These are phyloP conservation scores for Ilyonectria destructans DNA, from an alignment of 2,329 filamentous ascomycete genomes.

Conservation along the genomic window DNA sequence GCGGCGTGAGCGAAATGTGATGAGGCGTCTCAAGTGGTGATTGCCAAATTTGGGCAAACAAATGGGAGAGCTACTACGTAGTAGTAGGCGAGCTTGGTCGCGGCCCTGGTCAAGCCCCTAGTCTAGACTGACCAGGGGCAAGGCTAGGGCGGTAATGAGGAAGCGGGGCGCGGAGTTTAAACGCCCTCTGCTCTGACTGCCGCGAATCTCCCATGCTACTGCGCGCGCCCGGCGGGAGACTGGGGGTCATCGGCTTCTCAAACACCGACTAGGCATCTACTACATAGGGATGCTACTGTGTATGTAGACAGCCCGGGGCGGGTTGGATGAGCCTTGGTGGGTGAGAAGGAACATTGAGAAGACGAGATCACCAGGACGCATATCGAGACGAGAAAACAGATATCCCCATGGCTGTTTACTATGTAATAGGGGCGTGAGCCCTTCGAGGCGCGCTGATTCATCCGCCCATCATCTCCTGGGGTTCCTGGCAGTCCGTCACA, in stretches of 20 bases:
- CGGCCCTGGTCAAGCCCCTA: constrained; percentile 21
- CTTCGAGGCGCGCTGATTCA: constrained; percentile 20
- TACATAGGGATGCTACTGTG: neutral
- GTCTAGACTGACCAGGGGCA: constrained; percentile 26
- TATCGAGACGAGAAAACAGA: constrained; percentile 2
- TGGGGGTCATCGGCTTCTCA: constrained; percentile 20
- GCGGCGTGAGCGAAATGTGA: constrained; percentile 34
- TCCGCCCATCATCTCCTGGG: constrained; percentile 25
- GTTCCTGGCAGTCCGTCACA: constrained; percentile 9
- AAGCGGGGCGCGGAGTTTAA: constrained; percentile 40
- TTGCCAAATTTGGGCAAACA: constrained; percentile 46
- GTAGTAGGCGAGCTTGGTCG: constrained; percentile 19
- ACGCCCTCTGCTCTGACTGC: constrained; percentile 43
- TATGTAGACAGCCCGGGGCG: constrained; percentile 2
- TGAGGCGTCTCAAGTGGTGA: constrained; percentile 37
- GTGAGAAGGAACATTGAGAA: neutral
- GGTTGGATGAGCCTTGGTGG: constrained; percentile 13
- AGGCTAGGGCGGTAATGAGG: constrained; percentile 38
- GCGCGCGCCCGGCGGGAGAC: constrained; percentile 35
- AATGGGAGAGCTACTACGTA: constrained; percentile 41
- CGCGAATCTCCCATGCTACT: constrained; percentile 42
- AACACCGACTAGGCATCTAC: constrained; percentile 18
- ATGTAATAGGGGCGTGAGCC: constrained; percentile 1
- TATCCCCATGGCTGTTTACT: neutral
- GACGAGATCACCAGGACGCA: constrained; percentile 7